Evolutionary conservation across 306 rosid species (phyloP).

Genomic region (Vigna nakashimae): DNA sequence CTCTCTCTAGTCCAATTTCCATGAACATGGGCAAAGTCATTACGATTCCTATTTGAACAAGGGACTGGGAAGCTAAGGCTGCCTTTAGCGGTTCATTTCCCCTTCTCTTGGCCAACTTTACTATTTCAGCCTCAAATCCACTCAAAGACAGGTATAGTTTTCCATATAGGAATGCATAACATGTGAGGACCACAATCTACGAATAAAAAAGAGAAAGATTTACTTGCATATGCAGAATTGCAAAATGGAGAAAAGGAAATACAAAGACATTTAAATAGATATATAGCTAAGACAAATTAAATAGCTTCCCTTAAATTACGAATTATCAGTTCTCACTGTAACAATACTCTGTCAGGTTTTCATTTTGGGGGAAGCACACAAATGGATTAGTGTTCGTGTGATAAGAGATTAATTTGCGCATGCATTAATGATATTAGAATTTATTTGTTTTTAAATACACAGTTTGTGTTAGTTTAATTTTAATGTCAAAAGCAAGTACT

Average conservation of each 20-base stretch:
- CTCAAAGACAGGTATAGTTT: slow-evolving; percentile 88
- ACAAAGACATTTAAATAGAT: background rate
- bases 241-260: background rate
- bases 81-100: slow-evolving; percentile 71
- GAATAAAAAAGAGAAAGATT: slow-evolving; percentile 45
- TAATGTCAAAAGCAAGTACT: slow-evolving; percentile 11
- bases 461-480: slow-evolving; percentile 31
- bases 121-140: slow-evolving; percentile 82
- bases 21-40: slow-evolving; percentile 95
- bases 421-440: slow-evolving; percentile 11
- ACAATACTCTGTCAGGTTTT: slow-evolving; percentile 3
- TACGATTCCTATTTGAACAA: slow-evolving; percentile 85
- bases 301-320: background rate
- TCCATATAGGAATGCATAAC: slow-evolving; percentile 83
- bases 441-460: slow-evolving; percentile 8
- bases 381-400: background rate
- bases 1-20: slow-evolving; percentile 99
- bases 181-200: slow-evolving; percentile 81
- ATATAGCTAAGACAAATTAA: slow-evolving; percentile 1
- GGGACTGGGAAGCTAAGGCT: slow-evolving; percentile 84
- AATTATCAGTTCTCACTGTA: slow-evolving; percentile 12
- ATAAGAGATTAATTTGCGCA: slow-evolving; percentile 28
- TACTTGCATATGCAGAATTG: slow-evolving; percentile 32
- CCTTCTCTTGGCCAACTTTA: slow-evolving; percentile 65
- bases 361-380: background rate